Conservation (phyloP, 177 flowering plant species). For the Vitis hybrid region DNA sequence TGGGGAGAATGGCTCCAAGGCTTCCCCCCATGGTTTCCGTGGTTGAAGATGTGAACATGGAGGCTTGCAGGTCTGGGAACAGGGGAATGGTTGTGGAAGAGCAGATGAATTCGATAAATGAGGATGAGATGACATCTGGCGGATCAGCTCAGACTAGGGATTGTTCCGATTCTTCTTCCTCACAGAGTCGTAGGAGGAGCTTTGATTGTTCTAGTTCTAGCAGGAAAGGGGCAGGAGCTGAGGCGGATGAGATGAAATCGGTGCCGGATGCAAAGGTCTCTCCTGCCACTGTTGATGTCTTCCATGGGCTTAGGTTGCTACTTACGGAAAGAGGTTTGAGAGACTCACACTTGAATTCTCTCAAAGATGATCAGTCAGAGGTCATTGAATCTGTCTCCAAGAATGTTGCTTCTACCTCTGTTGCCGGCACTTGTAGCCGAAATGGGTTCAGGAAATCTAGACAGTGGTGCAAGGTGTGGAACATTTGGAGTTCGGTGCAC, state of each 20-base stretch:
- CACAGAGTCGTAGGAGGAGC: slow-evolving; percentile 32
- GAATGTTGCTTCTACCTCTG: slow-evolving; percentile 11
- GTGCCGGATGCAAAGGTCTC: slow-evolving; percentile 42
- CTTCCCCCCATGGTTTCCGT: slow-evolving; percentile 58
- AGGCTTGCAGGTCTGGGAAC: neutral
- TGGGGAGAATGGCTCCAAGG: slow-evolving; percentile 44
- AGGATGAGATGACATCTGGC: slow-evolving; percentile 33
- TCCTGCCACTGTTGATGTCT: slow-evolving; percentile 43
- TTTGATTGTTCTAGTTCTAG: slow-evolving; percentile 40
- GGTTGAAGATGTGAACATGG: slow-evolving; percentile 36
- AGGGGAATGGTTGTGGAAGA: slow-evolving; percentile 8
- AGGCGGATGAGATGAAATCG: slow-evolving; percentile 37
- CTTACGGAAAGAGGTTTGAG: slow-evolving; percentile 48
- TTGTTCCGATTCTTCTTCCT: slow-evolving; percentile 27
- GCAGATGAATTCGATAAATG: slow-evolving; percentile 9
- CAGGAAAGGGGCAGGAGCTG: slow-evolving; percentile 28
- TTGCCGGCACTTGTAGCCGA: slow-evolving; percentile 15
- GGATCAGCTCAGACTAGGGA: slow-evolving; percentile 42
- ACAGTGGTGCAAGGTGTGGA: slow-evolving; percentile 44
- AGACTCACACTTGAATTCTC: slow-evolving; percentile 32
- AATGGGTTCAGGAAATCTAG: slow-evolving; percentile 32
- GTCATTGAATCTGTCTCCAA: slow-evolving; percentile 23
- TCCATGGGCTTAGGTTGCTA: slow-evolving; percentile 51
- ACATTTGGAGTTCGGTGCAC: slow-evolving; percentile 37
- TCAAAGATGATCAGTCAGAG: slow-evolving; percentile 25